phyloP scores from a whole-genome alignment of 257 asterid species.

The Fraxinus excelsior region DNA sequence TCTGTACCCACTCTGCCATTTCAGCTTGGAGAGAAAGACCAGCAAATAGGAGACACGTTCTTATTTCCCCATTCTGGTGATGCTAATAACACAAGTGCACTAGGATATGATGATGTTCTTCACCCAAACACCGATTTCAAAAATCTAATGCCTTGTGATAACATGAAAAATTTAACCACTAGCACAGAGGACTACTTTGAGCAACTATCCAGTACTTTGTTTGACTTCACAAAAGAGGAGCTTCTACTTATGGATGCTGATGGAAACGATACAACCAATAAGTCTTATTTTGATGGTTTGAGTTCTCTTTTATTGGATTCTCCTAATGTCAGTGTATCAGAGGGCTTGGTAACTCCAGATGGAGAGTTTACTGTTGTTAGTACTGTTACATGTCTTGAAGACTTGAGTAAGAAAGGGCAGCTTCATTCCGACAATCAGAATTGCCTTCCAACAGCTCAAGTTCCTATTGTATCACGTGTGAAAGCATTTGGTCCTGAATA shows the following conservation, averaged over 20 bases:
- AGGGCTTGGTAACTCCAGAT: constrained; percentile 29
- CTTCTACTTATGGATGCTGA: constrained; percentile 35
- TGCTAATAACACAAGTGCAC: constrained; percentile 19
- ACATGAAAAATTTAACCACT: constrained; percentile 31
- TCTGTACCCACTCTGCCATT: constrained; percentile 28
- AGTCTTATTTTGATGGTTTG: constrained; percentile 54
- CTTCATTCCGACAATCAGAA: background rate
- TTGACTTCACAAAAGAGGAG: constrained; percentile 48
- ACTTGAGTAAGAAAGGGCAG: constrained; percentile 19
- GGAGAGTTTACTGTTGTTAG: constrained; percentile 31
- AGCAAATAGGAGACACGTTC: constrained; percentile 22
- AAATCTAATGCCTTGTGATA: constrained; percentile 28
- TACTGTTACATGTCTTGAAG: constrained; percentile 22
- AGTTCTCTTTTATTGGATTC: constrained; percentile 61
- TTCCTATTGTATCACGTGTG: constrained; percentile 34
- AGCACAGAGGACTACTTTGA: constrained; percentile 45
- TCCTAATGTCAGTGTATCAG: constrained; percentile 40
- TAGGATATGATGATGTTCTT: constrained; percentile 23
- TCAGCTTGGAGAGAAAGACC: constrained; percentile 39
- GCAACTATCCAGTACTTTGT: constrained; percentile 46
- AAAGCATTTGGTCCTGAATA: constrained; percentile 56
- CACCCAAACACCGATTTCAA: constrained; percentile 29
- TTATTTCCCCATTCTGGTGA: constrained; percentile 24
- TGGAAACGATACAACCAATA: constrained; percentile 45
- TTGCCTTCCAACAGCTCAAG: constrained; percentile 36